These are phyloP conservation scores for Calonectria crousiana DNA, from an alignment of 2,329 filamentous ascomycete species.

Conservation along the genomic window DNA sequence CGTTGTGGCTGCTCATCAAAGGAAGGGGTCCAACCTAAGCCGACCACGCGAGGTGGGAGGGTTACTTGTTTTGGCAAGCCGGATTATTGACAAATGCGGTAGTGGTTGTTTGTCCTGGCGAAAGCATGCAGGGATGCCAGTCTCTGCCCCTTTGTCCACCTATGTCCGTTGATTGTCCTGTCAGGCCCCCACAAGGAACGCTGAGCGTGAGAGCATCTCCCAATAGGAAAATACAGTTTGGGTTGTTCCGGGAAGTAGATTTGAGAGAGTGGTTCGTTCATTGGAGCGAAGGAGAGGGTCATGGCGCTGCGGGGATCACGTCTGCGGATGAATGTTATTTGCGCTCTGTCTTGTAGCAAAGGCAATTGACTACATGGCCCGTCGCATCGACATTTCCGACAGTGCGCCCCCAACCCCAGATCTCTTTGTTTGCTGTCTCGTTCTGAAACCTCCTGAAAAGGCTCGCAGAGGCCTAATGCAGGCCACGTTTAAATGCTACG, in stretches of 20 bases:
- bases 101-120: not conserved
- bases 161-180: slow-evolving; percentile 4
- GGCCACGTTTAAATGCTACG: slow-evolving; percentile 11
- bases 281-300: not conserved
- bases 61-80: slow-evolving; percentile 42
- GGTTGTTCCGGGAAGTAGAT: slow-evolving; percentile 5
- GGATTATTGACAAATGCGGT: slow-evolving; percentile 22
- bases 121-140: slow-evolving; percentile 17
- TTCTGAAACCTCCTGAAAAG: not conserved
- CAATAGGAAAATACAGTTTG: slow-evolving; percentile 2
- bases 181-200: slow-evolving; percentile 4
- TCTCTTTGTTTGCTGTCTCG: not conserved
- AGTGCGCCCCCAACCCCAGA: not conserved
- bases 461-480: not conserved
- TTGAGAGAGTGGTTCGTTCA: slow-evolving; percentile 17
- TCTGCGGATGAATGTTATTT: slow-evolving; percentile 11
- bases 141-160: slow-evolving; percentile 16
- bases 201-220: not conserved
- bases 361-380: not conserved
- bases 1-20: slow-evolving; percentile 36
- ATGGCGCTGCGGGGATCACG: slow-evolving; percentile 18
- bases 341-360: not conserved
- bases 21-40: slow-evolving; percentile 28
- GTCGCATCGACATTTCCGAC: not conserved
- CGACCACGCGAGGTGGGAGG: slow-evolving; percentile 28